Percentiles rank a stretch among this genome's conserved stretches.
phyloP scores from a whole-genome alignment of 768 basidiomycete species.

The Hydnum rufescens region DNA sequence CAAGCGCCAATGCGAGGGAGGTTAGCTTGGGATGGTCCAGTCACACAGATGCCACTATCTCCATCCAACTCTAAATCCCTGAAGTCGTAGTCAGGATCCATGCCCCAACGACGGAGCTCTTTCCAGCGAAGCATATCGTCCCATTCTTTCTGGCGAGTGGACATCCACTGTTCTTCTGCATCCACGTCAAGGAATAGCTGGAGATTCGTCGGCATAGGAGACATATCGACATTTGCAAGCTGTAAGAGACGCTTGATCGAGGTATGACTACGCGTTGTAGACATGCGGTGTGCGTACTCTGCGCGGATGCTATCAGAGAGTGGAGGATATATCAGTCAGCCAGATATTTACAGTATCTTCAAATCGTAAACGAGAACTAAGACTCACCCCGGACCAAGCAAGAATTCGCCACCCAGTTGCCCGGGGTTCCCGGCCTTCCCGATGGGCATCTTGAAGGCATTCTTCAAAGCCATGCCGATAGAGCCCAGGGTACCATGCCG shows the following conservation, averaged over 20 bases:
- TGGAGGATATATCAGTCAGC: constrained; percentile 15
- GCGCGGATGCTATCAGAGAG: neutral
- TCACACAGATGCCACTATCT: too few species aligned
- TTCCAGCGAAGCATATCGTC: neutral
- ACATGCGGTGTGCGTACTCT: constrained; percentile 73
- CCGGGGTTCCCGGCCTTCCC: constrained; percentile 59
- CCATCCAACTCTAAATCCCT: too few species aligned
- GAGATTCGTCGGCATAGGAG: too few species aligned
- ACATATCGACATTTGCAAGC: constrained; percentile 23
- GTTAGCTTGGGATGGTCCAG: too few species aligned
- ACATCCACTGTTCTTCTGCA: too few species aligned
- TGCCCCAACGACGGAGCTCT: too few species aligned
- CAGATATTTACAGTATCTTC: constrained; percentile 9
- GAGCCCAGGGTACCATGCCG: constrained; percentile 45
- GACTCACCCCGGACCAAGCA: constrained; percentile 48
- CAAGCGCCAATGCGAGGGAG: too few species aligned
- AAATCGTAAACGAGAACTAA: too few species aligned
- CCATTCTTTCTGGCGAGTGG: neutral
- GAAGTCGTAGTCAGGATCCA: too few species aligned
- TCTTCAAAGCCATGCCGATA: constrained; percentile 51
- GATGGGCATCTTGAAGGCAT: constrained; percentile 55
- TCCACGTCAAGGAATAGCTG: too few species aligned
- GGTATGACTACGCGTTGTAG: constrained; percentile 47
- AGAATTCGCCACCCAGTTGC: constrained; percentile 83
- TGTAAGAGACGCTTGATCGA: constrained; percentile 43